Evolutionary conservation across 1,139 yeast genomes (phyloP), one percentile per base, ranked within the genome.

Genomic region (Scheffersomyces lignicola): DNA sequence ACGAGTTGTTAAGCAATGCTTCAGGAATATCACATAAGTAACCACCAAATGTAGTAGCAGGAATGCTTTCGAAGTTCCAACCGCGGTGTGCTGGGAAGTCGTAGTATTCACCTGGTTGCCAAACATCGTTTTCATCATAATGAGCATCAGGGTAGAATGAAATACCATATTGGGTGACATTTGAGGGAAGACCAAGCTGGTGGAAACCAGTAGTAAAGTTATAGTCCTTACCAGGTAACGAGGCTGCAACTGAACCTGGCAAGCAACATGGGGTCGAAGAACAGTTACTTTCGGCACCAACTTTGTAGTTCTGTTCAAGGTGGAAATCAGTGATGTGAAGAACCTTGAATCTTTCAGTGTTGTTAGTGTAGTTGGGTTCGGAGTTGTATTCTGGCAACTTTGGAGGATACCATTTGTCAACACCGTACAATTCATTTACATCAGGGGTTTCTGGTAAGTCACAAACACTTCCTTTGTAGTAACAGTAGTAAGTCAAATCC

Each of bases 1-100:
- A 60, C 17, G 83, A 70, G 41, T 73, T 75, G 52, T 78, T 79
- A 47, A 80, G 58, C 43, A 80, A 60, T 5, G 74, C 49, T 42
- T 76, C 80, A 4, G 89, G 88, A 7, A 83, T 65, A 52, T 82
- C 89, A 57, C 88, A 80, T 22, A 54, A 47, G 55, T 81, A 82
- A 34, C 69, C 62, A 15, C 89, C 89, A 51, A 73, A 79, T 11
- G 76, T 61, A 9, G 79, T 69, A 3, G 86, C 85, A 4, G 84
- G 83, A 3, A 58, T 45, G 52, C 65, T 62, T 24, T 63, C 63
- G 36, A 68, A 61, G 34, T 56, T 60, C 57, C 68, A 66, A 7
- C 74, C 73, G 38, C 71, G 50, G 32, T 48, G 44, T 26, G 52
- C 52, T 7, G 70, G 68, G 36, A 54, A 56, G 41, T 67, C 69